A percentile compares a stretch with the other conserved stretches of the same genome.
phyloP scores from a whole-genome alignment of 768 basidiomycete genomes.

The Pleurotus citrinopileatus region DNA sequence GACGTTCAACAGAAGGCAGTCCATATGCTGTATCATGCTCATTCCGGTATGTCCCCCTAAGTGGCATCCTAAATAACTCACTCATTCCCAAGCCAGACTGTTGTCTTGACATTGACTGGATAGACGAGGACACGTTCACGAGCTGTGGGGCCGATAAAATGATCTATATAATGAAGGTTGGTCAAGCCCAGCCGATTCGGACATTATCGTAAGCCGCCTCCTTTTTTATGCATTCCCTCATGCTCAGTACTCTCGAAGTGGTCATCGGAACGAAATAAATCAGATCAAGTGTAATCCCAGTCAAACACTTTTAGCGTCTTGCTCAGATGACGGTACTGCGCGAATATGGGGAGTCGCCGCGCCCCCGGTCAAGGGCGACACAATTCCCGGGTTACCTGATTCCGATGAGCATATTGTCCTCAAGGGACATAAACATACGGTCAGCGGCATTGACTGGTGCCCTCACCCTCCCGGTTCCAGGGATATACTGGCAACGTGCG shows the following conservation, averaged over 20 bases:
- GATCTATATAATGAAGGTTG: slow-evolving; percentile 60
- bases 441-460: slow-evolving; percentile 72
- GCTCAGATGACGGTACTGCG: slow-evolving; percentile 79
- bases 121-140: slow-evolving; percentile 66
- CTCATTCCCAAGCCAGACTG: slow-evolving; percentile 44
- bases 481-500: slow-evolving; percentile 73
- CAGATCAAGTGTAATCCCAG: slow-evolving; percentile 68
- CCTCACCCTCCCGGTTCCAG: slow-evolving; percentile 46
- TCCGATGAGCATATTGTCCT: slow-evolving; percentile 42
- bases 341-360: slow-evolving; percentile 71
- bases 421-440: slow-evolving; percentile 61
- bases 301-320: slow-evolving; percentile 71
- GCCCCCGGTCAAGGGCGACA: slow-evolving; percentile 31
- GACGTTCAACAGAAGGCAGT: slow-evolving; percentile 61
- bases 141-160: slow-evolving; percentile 70
- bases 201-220: slow-evolving; percentile 52
- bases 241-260: slow-evolving; percentile 36
- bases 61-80: neutral
- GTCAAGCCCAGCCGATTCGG: slow-evolving; percentile 50
- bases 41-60: slow-evolving; percentile 48
- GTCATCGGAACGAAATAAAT: slow-evolving; percentile 76
- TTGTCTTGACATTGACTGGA: slow-evolving; percentile 81
- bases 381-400: slow-evolving; percentile 38
- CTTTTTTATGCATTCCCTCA: neutral
- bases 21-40: slow-evolving; percentile 60